Conservation (phyloP, 2,329 filamentous ascomycete species). For the Cephalotrichum gorgonifer region DNA sequence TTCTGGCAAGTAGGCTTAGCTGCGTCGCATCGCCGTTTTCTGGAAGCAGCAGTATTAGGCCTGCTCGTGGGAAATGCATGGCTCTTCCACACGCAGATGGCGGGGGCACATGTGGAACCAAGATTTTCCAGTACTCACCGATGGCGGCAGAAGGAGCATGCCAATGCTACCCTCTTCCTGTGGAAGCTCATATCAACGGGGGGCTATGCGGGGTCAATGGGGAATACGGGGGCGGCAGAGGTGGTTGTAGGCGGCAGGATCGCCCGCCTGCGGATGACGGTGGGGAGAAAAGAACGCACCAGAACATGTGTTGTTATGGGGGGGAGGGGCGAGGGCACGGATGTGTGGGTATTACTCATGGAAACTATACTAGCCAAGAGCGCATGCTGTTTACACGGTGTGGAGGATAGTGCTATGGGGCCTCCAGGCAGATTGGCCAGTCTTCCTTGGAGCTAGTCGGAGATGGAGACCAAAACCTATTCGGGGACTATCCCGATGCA, state of each 20-base stretch:
- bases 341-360: no score
- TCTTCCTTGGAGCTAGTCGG: no score
- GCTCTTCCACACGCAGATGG: no score
- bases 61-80: no score
- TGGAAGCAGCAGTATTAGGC: slow-evolving; percentile 3
- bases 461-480: no score
- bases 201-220: background rate
- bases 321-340: no score
- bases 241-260: background rate
- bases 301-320: no score
- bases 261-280: background rate
- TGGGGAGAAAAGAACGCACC: no score
- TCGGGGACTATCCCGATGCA: no score
- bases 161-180: slow-evolving; percentile 16
- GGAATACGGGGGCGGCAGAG: background rate
- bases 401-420: no score
- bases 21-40: slow-evolving; percentile 19
- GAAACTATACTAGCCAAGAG: no score
- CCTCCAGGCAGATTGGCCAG: no score
- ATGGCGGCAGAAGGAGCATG: slow-evolving; percentile 17
- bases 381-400: background rate
- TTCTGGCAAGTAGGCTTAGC: slow-evolving; percentile 14
- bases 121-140: slow-evolving; percentile 9
- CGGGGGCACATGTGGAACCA: background rate
- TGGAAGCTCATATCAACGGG: slow-evolving; percentile 14